Evolutionary conservation across 768 basidiomycete species (phyloP), one percentile per base, ranked within the genome.

Genomic region (Pisolithus orientalis): DNA sequence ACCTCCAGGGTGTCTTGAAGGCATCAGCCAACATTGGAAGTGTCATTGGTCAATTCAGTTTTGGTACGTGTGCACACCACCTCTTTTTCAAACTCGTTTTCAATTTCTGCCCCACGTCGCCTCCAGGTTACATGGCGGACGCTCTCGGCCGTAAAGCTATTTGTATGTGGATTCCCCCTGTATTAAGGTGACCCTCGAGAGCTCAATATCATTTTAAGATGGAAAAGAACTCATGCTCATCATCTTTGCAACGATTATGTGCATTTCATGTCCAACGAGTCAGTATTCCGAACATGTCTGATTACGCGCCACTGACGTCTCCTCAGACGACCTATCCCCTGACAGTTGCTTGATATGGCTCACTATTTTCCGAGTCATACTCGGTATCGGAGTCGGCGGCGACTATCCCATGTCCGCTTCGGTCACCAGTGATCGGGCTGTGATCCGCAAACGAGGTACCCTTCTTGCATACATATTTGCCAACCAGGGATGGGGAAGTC

Each of bases 201-300:
- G n/a, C 56, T 61, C 40, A 58, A 7, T 21, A 32, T 10, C 28
- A 9, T 48, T 29, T 44, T 8, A 62, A 82, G 83, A 87, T 56
- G 85, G 87, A 8, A 85, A 87, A 63, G 87, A 90, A 60, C 76
- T 90, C 48, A 85, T 89, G 79, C 70, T 90, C 53, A 87, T 88
- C 57, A 89, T 90, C 60, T 55, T 89, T 47, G 87, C 84, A 0
- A 90, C 88, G 2, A 87, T 90, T 61, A 65, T 89, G 34, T 77
- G 75, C 28, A 72, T 90, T 52, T 79, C 82, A 2, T 79, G 76
- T 13, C 87, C 87, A 0, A 86, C 86, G 5, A 82, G 74, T 71
- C 50, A 34, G 65, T 31, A 24, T 25, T 1, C 25, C 25, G 21
- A 25, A 21, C 14, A 6, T 14, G 6, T 25, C 28, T 25, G 5